A percentile compares a stretch with the other conserved stretches of the same genome.
These are phyloP conservation scores for Climacium dendroides DNA, from an alignment of 225 moss, liverwort and hornwort species.

Conservation along the genomic window DNA sequence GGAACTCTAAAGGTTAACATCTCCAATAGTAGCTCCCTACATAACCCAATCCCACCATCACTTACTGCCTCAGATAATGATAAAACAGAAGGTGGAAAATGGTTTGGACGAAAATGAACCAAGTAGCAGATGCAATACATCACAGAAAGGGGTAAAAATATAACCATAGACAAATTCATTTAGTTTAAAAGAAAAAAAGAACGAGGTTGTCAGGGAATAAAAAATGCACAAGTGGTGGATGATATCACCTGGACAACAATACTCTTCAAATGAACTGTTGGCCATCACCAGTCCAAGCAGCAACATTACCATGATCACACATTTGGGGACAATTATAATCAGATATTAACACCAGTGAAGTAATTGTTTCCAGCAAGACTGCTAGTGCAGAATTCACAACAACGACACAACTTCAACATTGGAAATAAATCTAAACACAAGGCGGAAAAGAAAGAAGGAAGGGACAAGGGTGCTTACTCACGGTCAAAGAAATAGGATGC, in stretches of 20 bases:
- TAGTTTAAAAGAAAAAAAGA: not conserved
- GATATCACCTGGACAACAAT: constrained; percentile 75
- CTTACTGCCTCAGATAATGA: not conserved
- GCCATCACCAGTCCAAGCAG: constrained; percentile 78
- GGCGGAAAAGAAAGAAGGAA: not conserved
- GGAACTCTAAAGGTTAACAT: no score
- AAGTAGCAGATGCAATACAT: not conserved
- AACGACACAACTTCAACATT: not conserved
- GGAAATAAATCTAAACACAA: not conserved
- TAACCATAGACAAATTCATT: no score
- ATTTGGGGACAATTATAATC: not conserved
- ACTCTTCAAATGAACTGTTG: constrained; percentile 76
- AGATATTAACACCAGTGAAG: not conserved
- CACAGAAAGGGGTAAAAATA: not conserved
- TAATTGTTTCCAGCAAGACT: not conserved
- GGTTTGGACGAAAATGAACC: not conserved
- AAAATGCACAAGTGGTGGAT: not conserved
- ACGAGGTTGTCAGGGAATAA: not conserved
- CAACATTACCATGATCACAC: constrained; percentile 53
- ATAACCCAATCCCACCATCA: constrained; percentile 5
- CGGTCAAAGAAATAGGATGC: constrained; percentile 93
- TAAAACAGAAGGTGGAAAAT: not conserved
- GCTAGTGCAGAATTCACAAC: not conserved
- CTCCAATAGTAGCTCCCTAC: constrained; percentile 88
- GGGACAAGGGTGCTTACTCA: constrained; percentile 50